These are phyloP conservation scores for Aspergillus brasiliensis DNA, from an alignment of 2,329 filamentous ascomycete species.

Conservation along the genomic window DNA sequence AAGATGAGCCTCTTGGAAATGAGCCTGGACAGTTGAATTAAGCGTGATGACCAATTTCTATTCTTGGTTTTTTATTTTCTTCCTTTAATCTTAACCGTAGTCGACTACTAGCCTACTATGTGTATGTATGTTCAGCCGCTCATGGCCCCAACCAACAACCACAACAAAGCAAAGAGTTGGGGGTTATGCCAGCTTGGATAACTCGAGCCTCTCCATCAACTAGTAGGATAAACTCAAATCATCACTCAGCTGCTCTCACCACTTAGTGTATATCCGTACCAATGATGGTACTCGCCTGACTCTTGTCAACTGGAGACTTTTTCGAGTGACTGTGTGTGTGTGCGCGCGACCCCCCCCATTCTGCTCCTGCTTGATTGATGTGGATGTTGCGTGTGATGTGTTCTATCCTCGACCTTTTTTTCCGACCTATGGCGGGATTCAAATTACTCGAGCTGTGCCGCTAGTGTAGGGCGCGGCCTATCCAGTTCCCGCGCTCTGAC, in stretches of 20 bases:
- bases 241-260: neutral
- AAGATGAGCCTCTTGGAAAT: neutral
- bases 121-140: neutral
- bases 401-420: conserved; percentile 17
- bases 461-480: conserved; percentile 25
- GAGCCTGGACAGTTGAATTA: neutral
- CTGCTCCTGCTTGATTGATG: neutral
- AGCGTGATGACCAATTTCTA: no score
- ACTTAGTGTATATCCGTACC: neutral
- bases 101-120: neutral
- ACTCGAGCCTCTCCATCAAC: no score
- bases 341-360: neutral
- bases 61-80: no score
- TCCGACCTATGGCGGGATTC: neutral
- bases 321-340: no score
- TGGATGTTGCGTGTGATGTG: conserved; percentile 24
- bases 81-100: no score
- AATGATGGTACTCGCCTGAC: neutral
- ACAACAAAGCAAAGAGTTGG: no score
- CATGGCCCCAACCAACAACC: no score
- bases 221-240: neutral
- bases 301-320: neutral
- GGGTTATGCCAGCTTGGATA: neutral
- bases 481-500: conserved; percentile 30
- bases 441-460: conserved; percentile 13